A percentile compares a stretch with the other conserved stretches of the same genome.
Evolutionary conservation across 2,329 filamentous ascomycete species (phyloP).

Genomic region (Aureobasidium sp.): DNA sequence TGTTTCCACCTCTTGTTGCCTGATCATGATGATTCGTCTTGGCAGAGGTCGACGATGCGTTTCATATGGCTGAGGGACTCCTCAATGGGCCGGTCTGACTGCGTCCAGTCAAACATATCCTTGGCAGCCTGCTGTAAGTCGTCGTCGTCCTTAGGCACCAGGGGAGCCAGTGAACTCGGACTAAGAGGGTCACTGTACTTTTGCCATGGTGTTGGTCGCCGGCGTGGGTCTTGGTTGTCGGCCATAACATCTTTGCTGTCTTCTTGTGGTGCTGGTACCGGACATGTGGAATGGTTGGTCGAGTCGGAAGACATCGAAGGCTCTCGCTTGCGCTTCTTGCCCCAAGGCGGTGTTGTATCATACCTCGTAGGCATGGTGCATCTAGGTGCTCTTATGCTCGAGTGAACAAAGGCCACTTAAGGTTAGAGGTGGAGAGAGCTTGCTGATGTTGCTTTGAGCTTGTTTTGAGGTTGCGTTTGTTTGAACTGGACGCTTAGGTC

Average conservation of each 20-base stretch:
- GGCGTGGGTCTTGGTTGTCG: not conserved
- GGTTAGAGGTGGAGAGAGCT: not conserved
- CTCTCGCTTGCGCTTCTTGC: slow-evolving; percentile 9
- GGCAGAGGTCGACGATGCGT: not conserved
- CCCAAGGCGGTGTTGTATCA: not conserved
- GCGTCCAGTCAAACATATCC: not conserved
- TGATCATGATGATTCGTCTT: not conserved
- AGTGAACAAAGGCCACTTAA: not conserved
- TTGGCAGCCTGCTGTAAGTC: not conserved
- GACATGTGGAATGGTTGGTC: not conserved
- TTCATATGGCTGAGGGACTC: not conserved
- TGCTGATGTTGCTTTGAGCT: not conserved
- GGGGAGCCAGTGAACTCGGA: not conserved
- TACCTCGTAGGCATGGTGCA: not conserved
- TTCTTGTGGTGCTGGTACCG: not conserved
- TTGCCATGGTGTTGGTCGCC: not conserved
- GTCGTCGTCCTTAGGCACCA: not conserved
- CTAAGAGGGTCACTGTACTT: slow-evolving; percentile 10
- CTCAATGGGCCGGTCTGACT: not conserved
- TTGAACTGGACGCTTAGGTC: too few relatives aligned
- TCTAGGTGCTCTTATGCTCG: not conserved
- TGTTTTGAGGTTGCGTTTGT: not conserved
- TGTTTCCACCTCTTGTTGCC: not conserved
- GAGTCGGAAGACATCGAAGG: not conserved
- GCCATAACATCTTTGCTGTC: not conserved